Evolutionary conservation across 176 grass and related monocot species (phyloP).

Genomic region (Zizania latifolia): DNA sequence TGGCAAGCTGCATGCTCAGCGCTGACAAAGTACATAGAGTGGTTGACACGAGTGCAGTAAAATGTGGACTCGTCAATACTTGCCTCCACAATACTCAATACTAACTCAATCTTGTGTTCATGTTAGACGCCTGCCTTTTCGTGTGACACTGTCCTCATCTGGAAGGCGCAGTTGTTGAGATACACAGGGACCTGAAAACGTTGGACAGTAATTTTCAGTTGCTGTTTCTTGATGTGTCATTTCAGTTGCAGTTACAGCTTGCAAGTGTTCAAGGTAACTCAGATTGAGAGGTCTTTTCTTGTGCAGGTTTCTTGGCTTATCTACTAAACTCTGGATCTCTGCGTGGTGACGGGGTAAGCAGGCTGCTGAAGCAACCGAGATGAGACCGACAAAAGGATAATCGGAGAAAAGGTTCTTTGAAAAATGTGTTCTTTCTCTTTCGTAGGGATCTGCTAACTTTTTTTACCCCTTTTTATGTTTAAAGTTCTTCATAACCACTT

Average conservation of each 20-base stretch:
- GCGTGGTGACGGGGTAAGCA: background rate
- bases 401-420: background rate
- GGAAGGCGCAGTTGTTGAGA: background rate
- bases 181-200: background rate
- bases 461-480: background rate
- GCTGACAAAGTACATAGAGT: slow-evolving; percentile 30
- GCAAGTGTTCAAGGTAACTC: slow-evolving; percentile 1
- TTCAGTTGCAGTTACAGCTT: slow-evolving; percentile 15
- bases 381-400: background rate
- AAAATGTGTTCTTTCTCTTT: background rate
- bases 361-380: background rate
- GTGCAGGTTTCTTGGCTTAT: background rate
- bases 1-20: slow-evolving; percentile 29
- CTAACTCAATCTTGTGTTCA: slow-evolving; percentile 18
- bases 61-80: slow-evolving; percentile 9
- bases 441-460: background rate
- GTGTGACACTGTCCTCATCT: slow-evolving; percentile 11
- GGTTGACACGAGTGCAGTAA: slow-evolving; percentile 22
- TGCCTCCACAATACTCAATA: slow-evolving; percentile 10
- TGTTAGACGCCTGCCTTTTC: slow-evolving; percentile 16
- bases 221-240: too few relatives aligned
- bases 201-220: slow-evolving; percentile 28
- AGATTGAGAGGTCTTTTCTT: background rate
- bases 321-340: background rate
- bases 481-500: background rate